phyloP scores from a whole-genome alignment of 352 stramenopile species.

The Pythium vanterpoolii region DNA sequence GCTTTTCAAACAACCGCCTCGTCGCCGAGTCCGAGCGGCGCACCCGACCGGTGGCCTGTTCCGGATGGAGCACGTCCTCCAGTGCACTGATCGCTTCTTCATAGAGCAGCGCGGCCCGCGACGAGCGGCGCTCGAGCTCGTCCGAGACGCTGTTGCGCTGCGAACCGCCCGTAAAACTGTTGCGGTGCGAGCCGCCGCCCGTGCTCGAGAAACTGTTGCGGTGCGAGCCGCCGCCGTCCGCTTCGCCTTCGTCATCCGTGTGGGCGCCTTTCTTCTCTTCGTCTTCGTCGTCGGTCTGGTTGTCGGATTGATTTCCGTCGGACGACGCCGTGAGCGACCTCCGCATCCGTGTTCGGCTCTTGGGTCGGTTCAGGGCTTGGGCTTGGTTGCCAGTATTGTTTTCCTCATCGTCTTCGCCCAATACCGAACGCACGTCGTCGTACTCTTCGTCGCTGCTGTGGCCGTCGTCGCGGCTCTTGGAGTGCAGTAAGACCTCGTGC shows the following conservation, averaged over 20 bases:
- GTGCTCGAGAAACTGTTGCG: slow-evolving; percentile 12
- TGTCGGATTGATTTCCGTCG: slow-evolving; percentile 11
- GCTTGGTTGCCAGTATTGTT: neutral
- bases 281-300: slow-evolving; percentile 17
- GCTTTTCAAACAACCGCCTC: slow-evolving; percentile 15
- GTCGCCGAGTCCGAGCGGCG: slow-evolving; percentile 17
- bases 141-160: slow-evolving; percentile 23
- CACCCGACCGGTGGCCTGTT: neutral
- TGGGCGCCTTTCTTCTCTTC: slow-evolving; percentile 16
- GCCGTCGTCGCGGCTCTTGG: slow-evolving; percentile 14
- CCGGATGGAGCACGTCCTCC: slow-evolving; percentile 22
- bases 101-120: slow-evolving; percentile 23
- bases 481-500: slow-evolving; percentile 44
- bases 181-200: slow-evolving; percentile 9
- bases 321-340: slow-evolving; percentile 10
- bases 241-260: slow-evolving; percentile 19
- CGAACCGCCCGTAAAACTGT: slow-evolving; percentile 15
- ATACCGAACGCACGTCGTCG: slow-evolving; percentile 26
- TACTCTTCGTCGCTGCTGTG: slow-evolving; percentile 39
- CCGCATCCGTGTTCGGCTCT: slow-evolving; percentile 6
- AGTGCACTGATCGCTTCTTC: slow-evolving; percentile 24
- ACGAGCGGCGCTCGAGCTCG: slow-evolving; percentile 20
- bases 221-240: neutral
- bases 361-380: slow-evolving; percentile 4
- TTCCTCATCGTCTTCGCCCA: slow-evolving; percentile 31